phyloP scores from a whole-genome alignment of 2,329 filamentous ascomycete species.

The Cladophialophora immunda region DNA sequence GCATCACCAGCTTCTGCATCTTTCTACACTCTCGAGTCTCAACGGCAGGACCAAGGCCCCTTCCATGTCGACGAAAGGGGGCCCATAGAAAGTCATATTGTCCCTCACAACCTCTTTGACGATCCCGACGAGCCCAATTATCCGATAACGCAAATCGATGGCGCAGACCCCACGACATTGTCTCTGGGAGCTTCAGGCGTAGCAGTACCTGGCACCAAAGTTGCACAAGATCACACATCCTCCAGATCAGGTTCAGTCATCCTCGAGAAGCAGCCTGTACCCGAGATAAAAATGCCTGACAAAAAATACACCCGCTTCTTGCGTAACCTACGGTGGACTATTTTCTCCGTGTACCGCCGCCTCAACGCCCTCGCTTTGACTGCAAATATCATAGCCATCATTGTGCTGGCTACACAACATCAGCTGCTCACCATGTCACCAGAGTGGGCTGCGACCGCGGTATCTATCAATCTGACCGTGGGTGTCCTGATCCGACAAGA shows the following conservation, averaged over 20 bases:
- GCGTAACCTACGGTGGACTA: constrained; percentile 47
- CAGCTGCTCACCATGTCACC: constrained; percentile 45
- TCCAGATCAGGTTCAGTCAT: constrained; percentile 32
- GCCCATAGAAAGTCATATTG: not conserved
- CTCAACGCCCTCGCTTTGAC: constrained; percentile 54
- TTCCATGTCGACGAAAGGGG: not conserved
- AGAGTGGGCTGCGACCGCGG: constrained; percentile 50
- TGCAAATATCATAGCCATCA: constrained; percentile 49
- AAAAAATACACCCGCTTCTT: constrained; percentile 42
- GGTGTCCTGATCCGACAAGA: constrained; percentile 62
- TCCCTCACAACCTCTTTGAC: not conserved
- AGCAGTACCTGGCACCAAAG: not conserved
- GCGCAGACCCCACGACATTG: constrained; percentile 12
- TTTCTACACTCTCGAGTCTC: not conserved
- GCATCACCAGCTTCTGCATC: not conserved
- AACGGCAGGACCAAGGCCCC: not conserved
- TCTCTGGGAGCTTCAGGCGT: constrained; percentile 7
- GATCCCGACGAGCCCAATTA: constrained; percentile 1
- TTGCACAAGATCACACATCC: constrained; percentile 28
- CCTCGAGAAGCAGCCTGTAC: constrained; percentile 34
- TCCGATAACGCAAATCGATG: constrained; percentile 19
- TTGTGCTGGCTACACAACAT: constrained; percentile 47
- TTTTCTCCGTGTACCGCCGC: constrained; percentile 53
- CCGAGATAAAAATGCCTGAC: constrained; percentile 35
- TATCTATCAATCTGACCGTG: constrained; percentile 56